Conservation (phyloP, 495 filamentous ascomycete genomes). For the Alectoria sarmentosa region DNA sequence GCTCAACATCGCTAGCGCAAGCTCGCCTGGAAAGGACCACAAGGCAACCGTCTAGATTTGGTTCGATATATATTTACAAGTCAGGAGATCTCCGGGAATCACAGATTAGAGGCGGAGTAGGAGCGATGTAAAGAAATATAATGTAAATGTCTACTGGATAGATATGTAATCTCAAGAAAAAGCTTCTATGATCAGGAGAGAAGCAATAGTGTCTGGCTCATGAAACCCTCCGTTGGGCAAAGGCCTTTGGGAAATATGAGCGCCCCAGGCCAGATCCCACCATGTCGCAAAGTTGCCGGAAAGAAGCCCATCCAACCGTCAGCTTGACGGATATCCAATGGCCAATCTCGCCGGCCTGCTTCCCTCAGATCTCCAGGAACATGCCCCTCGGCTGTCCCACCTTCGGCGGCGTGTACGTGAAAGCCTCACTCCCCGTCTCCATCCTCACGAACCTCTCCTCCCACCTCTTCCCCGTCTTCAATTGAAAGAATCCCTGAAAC, state of each 20-base stretch:
- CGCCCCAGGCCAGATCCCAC: not conserved
- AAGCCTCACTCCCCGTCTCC: not conserved
- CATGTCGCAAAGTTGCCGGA: not conserved
- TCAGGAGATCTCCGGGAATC: not conserved
- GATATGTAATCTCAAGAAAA: not conserved
- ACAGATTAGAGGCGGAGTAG: not conserved
- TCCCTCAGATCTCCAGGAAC: not conserved
- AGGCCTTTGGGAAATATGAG: not conserved
- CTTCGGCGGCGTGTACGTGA: constrained; percentile 11
- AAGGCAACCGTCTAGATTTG: too few relatives aligned
- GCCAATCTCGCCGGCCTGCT: not conserved
- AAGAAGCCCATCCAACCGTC: too few relatives aligned
- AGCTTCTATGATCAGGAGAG: not conserved
- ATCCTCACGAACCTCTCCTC: constrained; percentile 33
- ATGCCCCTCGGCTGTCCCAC: constrained; percentile 13
- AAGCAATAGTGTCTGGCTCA: not conserved
- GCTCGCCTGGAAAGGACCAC: too few relatives aligned
- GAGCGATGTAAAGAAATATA: not conserved
- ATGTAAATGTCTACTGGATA: not conserved
- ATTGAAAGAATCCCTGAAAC: constrained; percentile 51
- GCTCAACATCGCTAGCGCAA: too few relatives aligned
- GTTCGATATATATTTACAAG: not conserved
- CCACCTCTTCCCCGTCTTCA: constrained; percentile 51
- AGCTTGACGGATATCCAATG: too few relatives aligned
- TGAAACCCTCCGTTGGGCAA: not conserved